These are phyloP conservation scores for Coniochaeta sp. DNA, from an alignment of 2,329 filamentous ascomycete genomes.

Conservation along the genomic window DNA sequence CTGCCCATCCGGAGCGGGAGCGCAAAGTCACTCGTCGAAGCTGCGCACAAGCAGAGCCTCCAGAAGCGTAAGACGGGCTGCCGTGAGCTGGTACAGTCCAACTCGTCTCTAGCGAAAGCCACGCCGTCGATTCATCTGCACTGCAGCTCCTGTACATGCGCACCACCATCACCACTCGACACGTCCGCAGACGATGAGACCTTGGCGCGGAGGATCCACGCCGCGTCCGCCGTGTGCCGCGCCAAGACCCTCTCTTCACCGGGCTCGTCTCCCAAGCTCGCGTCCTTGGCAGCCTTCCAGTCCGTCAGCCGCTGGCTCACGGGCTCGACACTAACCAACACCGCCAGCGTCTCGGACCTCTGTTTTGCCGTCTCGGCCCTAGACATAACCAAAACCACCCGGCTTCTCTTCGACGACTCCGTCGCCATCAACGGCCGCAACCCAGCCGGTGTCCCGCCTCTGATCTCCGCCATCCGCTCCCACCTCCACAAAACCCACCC, in stretches of 20 bases:
- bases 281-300: constrained; percentile 2
- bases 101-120: constrained; percentile 2
- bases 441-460: constrained; percentile 10
- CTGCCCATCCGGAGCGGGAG: neutral
- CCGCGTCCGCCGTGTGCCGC: constrained; percentile 6
- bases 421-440: constrained; percentile 10
- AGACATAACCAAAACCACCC: constrained; percentile 10
- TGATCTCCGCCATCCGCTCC: constrained; percentile 9
- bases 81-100: constrained; percentile 11
- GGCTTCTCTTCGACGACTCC: constrained; percentile 8
- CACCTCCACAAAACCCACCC: neutral
- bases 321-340: neutral
- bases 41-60: neutral
- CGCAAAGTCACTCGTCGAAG: neutral
- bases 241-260: neutral
- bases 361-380: constrained; percentile 11
- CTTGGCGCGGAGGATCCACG: constrained; percentile 8
- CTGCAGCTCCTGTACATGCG: constrained; percentile 10
- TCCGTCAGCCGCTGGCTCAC: neutral
- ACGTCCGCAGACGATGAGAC: constrained; percentile 5
- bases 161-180: neutral
- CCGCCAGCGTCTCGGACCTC: constrained; percentile 10
- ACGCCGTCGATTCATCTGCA: constrained; percentile 12
- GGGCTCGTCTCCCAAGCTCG: constrained; percentile 1
- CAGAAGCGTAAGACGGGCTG: constrained; percentile 5